Evolutionary conservation across 495 filamentous ascomycete species (phyloP), one percentile per base, ranked within the genome.

Genomic region (Xylaria bambusicola): DNA sequence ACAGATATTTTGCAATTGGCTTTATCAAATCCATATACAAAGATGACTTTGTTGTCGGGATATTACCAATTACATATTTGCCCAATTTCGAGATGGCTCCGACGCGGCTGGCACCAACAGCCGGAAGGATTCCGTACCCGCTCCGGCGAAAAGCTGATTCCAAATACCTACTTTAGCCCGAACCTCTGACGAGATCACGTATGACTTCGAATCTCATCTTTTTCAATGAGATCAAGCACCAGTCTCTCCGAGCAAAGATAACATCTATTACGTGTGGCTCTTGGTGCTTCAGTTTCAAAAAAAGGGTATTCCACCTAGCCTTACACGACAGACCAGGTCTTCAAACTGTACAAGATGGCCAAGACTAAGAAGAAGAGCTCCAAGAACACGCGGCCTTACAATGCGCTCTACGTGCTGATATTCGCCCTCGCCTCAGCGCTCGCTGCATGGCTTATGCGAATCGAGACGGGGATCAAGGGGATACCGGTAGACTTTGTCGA

Each of bases 381-480:
- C 17, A n/a, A 29, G 10, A 29, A 58, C 17, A 47, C 33, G 21
- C 64, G 66, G 46, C 66, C 64, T n/a, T 50, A 56, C 42, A 69
- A 61, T 59, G 41, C 49, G 36, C 53, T 70, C 55, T 64, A 60
- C 55, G 26, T 62, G 10, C 27, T 54, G 21, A 18, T 49, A 33
- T 65, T 70, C 38, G 18, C 52, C 56, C 26, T 29, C 24, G 8
- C 55, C 27, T 36, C 60, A 13, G 65, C 29, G 21, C 3, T 47
- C 21, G 53, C 35, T 29, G 44, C 40, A 8, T 67, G 58, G 57
- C 52, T 62, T 13, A 69, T 69, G 66, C 66, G 66, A 59, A 56
- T 67, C 36, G 61, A 66, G 35, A 54, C 56, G n/a, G 53, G 46
- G 1, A 29, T 61, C 13, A 36, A 62, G 6, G 60, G 56, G 29